Percentiles rank a stretch among this genome's conserved stretches.
Conservation (phyloP, 2,329 filamentous ascomycete species). For the Xylaria arbuscula region DNA sequence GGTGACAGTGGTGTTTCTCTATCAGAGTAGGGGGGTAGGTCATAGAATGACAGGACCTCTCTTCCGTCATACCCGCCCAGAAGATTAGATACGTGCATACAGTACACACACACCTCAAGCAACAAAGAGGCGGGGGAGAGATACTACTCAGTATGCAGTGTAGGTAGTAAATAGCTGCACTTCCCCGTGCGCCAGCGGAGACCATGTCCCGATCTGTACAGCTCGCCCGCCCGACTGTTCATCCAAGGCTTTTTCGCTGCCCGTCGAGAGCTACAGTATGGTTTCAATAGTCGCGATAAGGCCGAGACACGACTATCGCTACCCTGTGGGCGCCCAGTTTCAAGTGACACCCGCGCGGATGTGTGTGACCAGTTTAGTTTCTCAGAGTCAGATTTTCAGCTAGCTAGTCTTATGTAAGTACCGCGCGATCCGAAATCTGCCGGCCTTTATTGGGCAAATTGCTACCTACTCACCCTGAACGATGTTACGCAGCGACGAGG, state of each 20-base stretch:
- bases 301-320: constrained; percentile 15
- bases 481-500: constrained; percentile 4
- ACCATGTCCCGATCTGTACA: constrained; percentile 21
- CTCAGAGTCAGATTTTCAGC: not conserved
- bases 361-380: not conserved
- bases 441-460: not conserved
- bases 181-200: constrained; percentile 10
- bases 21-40: constrained; percentile 9
- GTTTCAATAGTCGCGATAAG: constrained; percentile 14
- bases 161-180: not conserved
- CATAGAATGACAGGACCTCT: constrained; percentile 4
- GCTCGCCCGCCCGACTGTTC: constrained; percentile 21
- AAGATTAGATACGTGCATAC: not conserved
- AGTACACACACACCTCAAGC: not conserved
- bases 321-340: not conserved
- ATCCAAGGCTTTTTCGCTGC: constrained; percentile 4
- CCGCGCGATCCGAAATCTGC: constrained; percentile 7
- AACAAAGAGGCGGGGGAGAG: constrained; percentile 15
- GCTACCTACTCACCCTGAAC: not conserved
- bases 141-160: not conserved
- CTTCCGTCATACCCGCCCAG: constrained; percentile 12
- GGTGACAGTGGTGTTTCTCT: constrained; percentile 9
- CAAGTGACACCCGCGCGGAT: constrained; percentile 31
- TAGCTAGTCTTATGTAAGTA: not conserved
- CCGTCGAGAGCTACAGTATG: constrained; percentile 3